Percentiles rank a stretch among this genome's conserved stretches.
Conservation (phyloP, 345 rosid genomes). For the Salix caprea region DNA sequence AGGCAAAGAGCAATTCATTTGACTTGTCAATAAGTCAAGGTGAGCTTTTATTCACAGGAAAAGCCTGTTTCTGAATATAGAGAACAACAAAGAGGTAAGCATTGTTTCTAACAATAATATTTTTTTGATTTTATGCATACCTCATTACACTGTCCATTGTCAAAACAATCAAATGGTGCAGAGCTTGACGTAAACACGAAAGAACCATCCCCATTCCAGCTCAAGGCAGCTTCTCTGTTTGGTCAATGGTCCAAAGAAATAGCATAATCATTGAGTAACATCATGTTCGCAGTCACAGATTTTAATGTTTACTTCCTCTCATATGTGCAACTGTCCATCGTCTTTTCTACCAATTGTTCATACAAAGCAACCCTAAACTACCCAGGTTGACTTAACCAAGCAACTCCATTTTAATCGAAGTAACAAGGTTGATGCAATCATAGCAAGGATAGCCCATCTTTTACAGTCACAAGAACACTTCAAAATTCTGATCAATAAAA, state of each 20-base stretch:
- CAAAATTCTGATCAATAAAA: not conserved
- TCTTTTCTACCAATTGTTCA: not conserved
- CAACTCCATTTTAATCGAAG: no score
- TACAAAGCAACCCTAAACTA: no score
- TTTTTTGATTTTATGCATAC: not conserved
- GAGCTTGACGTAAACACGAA: conserved; percentile 92
- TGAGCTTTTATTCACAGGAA: no score
- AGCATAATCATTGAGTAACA: not conserved
- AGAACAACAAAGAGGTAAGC: not conserved
- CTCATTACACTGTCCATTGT: conserved; percentile 65
- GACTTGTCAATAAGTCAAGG: not conserved
- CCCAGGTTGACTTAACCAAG: no score
- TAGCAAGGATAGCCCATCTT: no score
- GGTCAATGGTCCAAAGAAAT: conserved; percentile 16
- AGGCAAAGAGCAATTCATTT: not conserved
- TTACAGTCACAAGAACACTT: not conserved
- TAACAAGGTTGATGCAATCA: no score
- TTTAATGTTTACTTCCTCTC: not conserved
- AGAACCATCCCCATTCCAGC: conserved; percentile 86
- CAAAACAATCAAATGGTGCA: conserved; percentile 68
- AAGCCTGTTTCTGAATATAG: not conserved
- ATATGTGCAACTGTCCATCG: not conserved
- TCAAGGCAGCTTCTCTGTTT: conserved; percentile 71
- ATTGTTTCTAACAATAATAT: not conserved
- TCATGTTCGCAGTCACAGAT: no score